A percentile compares a stretch with the other conserved stretches of the same genome.
Evolutionary conservation across 1,284 basidiomycete genomes (phyloP).

Genomic region (Megacollybia platyphylla): DNA sequence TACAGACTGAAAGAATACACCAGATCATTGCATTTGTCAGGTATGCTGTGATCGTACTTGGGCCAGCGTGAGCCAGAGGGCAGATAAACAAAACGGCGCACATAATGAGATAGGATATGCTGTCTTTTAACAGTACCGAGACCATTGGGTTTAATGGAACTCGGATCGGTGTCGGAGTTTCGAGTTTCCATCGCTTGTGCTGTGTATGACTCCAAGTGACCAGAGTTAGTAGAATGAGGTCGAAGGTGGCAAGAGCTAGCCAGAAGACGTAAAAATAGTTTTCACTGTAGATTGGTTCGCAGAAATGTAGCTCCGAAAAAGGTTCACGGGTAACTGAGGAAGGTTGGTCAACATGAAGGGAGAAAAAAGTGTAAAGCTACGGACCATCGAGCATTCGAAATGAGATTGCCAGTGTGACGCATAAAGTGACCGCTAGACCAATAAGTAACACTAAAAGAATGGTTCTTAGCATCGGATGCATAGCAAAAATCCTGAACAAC

Average conservation of each 20-base stretch:
- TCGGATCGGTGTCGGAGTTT: not conserved
- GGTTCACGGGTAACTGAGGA: not conserved
- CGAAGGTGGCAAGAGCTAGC: conserved; percentile 13
- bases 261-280: conserved; percentile 14
- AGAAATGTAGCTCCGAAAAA: conserved; percentile 10
- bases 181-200: conserved; percentile 6
- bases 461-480: conserved; percentile 9
- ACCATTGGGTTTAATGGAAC: conserved; percentile 8
- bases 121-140: conserved; percentile 13
- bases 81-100: conserved; percentile 7
- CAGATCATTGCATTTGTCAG: conserved; percentile 12
- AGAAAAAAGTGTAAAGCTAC: not conserved
- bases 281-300: conserved; percentile 11
- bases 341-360: not conserved
- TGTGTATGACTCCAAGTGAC: conserved; percentile 10
- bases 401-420: conserved; percentile 9
- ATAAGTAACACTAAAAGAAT: conserved; percentile 11
- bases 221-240: conserved; percentile 12
- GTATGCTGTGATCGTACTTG: conserved; percentile 11
- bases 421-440: conserved; percentile 11
- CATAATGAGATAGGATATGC: conserved; percentile 16
- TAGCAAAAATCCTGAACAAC: conserved; percentile 15
- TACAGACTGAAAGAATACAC: conserved; percentile 12
- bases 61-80: not conserved
- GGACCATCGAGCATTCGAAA: conserved; percentile 9